Conservation (phyloP, 2,329 filamentous ascomycete genomes). For the Corynespora cassiicola region DNA sequence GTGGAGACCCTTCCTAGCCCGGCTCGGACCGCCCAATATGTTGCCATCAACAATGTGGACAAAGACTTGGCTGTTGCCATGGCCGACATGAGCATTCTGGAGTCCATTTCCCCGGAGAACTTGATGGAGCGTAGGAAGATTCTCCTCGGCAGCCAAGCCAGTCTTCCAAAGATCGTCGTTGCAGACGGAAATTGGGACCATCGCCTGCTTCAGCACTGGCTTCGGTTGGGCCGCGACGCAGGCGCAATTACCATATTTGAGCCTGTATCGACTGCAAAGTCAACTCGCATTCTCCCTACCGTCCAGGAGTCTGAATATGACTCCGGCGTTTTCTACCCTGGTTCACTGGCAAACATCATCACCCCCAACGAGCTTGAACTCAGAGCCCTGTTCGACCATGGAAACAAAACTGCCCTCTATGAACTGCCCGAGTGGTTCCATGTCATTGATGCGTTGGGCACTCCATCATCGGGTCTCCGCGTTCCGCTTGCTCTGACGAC, state of each 20-base stretch:
- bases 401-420: slow-evolving; percentile 71
- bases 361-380: slow-evolving; percentile 88
- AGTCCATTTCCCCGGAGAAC: slow-evolving; percentile 45
- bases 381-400: slow-evolving; percentile 75
- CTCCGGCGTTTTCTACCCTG: slow-evolving; percentile 71
- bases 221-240: slow-evolving; percentile 61
- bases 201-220: slow-evolving; percentile 70
- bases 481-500: slow-evolving; percentile 76
- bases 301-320: slow-evolving; percentile 58
- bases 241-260: slow-evolving; percentile 72
- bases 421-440: slow-evolving; percentile 77
- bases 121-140: slow-evolving; percentile 21
- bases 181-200: slow-evolving; percentile 87
- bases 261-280: slow-evolving; percentile 85
- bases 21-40: slow-evolving; percentile 84
- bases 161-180: slow-evolving; percentile 74
- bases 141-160: slow-evolving; percentile 14
- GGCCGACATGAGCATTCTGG: slow-evolving; percentile 91
- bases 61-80: slow-evolving; percentile 90
- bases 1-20: slow-evolving; percentile 57
- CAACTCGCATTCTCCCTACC: slow-evolving; percentile 68
- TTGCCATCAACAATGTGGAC: slow-evolving; percentile 83
- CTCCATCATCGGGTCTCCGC: slow-evolving; percentile 71
- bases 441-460: slow-evolving; percentile 79
- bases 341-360: slow-evolving; percentile 71